These are phyloP conservation scores for Helianthus tuberosus DNA, from an alignment of 129 eudicot species.

Conservation along the genomic window DNA sequence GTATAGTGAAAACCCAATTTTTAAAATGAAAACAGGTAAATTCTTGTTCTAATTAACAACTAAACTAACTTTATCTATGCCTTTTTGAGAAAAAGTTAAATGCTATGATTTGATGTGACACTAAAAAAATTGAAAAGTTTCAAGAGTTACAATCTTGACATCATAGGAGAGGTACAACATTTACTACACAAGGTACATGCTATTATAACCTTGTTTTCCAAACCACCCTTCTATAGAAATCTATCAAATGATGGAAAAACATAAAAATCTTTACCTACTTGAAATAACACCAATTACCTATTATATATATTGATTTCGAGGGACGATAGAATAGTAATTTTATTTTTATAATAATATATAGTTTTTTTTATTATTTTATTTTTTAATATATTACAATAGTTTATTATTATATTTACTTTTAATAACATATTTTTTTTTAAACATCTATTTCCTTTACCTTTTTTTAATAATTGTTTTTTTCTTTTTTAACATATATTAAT, in stretches of 20 bases:
- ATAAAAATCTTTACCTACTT: slow-evolving; percentile 24
- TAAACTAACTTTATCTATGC: slow-evolving; percentile 1
- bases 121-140: slow-evolving; percentile 10
- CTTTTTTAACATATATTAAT: too few species aligned
- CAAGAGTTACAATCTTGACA: slow-evolving; percentile 7
- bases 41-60: not conserved
- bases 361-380: too few species aligned
- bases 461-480: too few species aligned
- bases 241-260: slow-evolving; percentile 26
- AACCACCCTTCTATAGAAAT: slow-evolving; percentile 21
- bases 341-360: too few species aligned
- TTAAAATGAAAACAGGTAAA: not conserved
- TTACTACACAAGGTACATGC: slow-evolving; percentile 24
- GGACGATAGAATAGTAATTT: too few species aligned
- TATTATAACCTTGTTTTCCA: slow-evolving; percentile 12
- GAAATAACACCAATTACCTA: too few species aligned
- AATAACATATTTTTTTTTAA: too few species aligned
- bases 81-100: not conserved
- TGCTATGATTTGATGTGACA: slow-evolving; percentile 23
- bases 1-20: not conserved
- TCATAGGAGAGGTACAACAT: slow-evolving; percentile 14
- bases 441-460: too few species aligned
- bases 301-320: too few species aligned
- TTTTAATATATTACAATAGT: too few species aligned
- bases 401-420: too few species aligned